Evolutionary conservation across 2,329 filamentous ascomycete species (phyloP), one percentile per base, ranked within the genome.

Genomic region (Fusarium decemcellulare): DNA sequence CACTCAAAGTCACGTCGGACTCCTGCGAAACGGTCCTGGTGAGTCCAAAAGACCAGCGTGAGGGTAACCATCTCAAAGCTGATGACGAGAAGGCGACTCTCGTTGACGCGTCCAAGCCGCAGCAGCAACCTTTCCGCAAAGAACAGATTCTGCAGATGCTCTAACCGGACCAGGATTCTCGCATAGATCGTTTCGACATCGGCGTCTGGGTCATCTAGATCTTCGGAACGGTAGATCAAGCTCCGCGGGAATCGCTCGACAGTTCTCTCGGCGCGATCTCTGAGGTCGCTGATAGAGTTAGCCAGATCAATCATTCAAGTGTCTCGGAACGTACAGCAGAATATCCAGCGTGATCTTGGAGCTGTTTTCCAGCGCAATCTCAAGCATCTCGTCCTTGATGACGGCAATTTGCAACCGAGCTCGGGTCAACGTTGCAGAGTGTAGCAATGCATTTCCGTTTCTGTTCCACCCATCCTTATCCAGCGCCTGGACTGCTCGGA

Each of bases 311-410:
- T 5, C 8, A 2, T 8, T 0, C n/a, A 3, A 2, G 3, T 4
- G n/a, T 2, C 1, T 2, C 2, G 4, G n/a, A 15, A 51, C 72
- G 11, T 55, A 77, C 76, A 67, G 50, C 2, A 77, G 42, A 8
- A 60, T 55, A 18, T 73, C 68, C 2, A 71, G 51, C 2, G 66
- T 71, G 0, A 61, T 48, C 2, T 67, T 62, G 6, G 63, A 61
- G 1, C 42, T 62, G 2, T 55, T 72, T 3, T 84, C 84, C 0
- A 90, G 76, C 0, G 87, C 87, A 23, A 90, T 80, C 65, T 90
- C 86, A 6, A 91, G 80, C 6, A 91, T 84, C 50, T 91, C 88
- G 64, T 91, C 88, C 3, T 86, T 81, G 8, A 90, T 81, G 1
- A 81, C 72, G 3, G 84, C 83, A 37, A 90, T 80, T 11, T 83